Base-by-base conservation (phyloP, 1,284 basidiomycete genomes). In the Apiotrichum siamense region DNA sequence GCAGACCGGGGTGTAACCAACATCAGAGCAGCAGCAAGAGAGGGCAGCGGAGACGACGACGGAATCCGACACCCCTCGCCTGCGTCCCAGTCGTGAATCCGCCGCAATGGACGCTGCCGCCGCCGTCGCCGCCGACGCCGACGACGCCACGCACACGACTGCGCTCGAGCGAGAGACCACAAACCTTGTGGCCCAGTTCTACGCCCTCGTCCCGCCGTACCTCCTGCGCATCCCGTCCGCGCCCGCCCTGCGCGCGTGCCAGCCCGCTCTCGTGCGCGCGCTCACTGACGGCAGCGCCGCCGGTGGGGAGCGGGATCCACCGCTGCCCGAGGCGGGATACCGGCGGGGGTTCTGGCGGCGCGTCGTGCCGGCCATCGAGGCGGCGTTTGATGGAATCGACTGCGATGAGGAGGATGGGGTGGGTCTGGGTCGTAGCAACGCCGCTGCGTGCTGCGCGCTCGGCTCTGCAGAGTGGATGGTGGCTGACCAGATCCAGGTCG, bases 161-260 rank as follows among this genome's bases (percentile, higher is more conserved):
- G n/a, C n/a, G n/a, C n/a, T n/a, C n/a, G n/a, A n/a, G n/a, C n/a
- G n/a, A n/a, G n/a, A n/a, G n/a, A n/a, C n/a, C n/a, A n/a, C n/a
- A n/a, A n/a, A n/a, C n/a, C n/a, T n/a, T n/a, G n/a, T n/a, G n/a
- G n/a, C n/a, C n/a, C 70, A 72, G 50, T 70, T 71, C 54, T 65
- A 63, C 27, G 60, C 70, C 24, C 64, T 74, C 7, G 62, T 65
- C n/a, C 70, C 72, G 4, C 35, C 65, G 0, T 67, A 67, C 48
- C 56, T 66, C 25, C 60, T 73, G 13, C 31, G 29, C 11, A 39
- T 70, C 1, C 68, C 69, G 2, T 10, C 47, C 1, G 11, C 58
- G 10, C 21, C 24, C 4, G 11, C 32, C 5, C 54, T 72, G 7
- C 69, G 69, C 37, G 21, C 24, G 9, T 64, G 44, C 40, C 54